Percentiles rank a stretch among this genome's conserved stretches.
Conservation (phyloP, 2,329 filamentous ascomycete genomes). For the Paraphoma chrysanthemicola region DNA sequence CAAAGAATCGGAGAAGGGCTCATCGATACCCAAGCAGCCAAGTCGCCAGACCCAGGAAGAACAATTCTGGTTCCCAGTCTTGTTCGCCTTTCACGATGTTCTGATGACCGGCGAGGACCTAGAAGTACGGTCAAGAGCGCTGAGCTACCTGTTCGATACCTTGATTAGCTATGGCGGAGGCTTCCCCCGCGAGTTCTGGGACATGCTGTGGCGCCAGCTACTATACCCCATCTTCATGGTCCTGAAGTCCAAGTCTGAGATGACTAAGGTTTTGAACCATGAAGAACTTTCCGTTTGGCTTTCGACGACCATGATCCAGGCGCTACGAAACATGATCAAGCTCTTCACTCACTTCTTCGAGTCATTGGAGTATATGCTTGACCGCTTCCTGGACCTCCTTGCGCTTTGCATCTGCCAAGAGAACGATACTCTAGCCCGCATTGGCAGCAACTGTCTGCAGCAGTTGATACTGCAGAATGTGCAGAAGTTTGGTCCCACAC, state of each 20-base stretch:
- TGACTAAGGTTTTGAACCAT: constrained; percentile 92
- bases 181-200: constrained; percentile 96
- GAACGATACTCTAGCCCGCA: constrained; percentile 96
- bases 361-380: constrained; percentile 94
- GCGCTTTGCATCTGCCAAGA: constrained; percentile 98
- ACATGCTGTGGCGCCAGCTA: constrained; percentile 95
- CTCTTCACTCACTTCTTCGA: constrained; percentile 99
- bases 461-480: constrained; percentile 97
- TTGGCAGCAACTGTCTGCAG: constrained; percentile 97
- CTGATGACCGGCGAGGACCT: constrained; percentile 99
- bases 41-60: constrained; percentile 90
- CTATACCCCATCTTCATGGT: constrained; percentile 99
- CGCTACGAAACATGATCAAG: constrained; percentile 96
- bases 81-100: constrained; percentile 98
- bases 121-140: constrained; percentile 85
- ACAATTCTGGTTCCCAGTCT: constrained; percentile 97
- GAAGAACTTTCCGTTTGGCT: constrained; percentile 98
- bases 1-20: constrained; percentile 56
- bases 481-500: constrained; percentile 81
- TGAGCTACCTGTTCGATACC: constrained; percentile 97
- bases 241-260: constrained; percentile 91
- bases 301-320: constrained; percentile 99
- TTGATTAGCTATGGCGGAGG: constrained; percentile 88
- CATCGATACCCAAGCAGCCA: constrained; percentile 66
- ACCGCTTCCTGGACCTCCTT: constrained; percentile 92